Percentiles rank a stretch among this genome's conserved stretches.
Conservation (phyloP, 257 asterid genomes). For the Jacaranda mimosifolia region DNA sequence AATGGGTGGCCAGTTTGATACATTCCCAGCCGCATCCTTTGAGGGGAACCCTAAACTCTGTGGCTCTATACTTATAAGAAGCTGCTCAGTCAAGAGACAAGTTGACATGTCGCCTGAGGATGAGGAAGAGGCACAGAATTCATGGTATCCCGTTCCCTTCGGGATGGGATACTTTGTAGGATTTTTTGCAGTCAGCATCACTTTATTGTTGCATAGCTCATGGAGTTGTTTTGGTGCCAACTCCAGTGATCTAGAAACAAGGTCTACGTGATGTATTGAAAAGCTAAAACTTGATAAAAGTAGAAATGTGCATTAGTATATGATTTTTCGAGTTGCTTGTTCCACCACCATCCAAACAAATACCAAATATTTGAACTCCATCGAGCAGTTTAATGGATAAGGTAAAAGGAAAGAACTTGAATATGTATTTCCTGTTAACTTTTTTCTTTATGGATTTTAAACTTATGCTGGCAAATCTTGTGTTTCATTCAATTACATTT, state of each 20-base stretch:
- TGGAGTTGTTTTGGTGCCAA: conserved; percentile 2
- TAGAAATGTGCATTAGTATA: background rate
- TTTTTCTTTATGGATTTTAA: too few species aligned
- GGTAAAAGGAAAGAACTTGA: too few species aligned
- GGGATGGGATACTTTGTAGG: conserved; percentile 50
- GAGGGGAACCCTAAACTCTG: conserved; percentile 56
- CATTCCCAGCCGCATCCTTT: conserved; percentile 42
- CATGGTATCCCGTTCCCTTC: conserved; percentile 41
- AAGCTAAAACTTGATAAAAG: background rate
- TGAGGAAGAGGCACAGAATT: background rate
- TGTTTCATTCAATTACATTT: too few species aligned
- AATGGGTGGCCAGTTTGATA: conserved; percentile 50
- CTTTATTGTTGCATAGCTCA: conserved; percentile 34
- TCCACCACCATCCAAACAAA: too few species aligned
- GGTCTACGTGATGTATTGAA: background rate
- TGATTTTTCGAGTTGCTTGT: background rate
- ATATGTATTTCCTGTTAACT: too few species aligned
- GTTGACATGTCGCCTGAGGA: background rate
- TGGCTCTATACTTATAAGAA: conserved; percentile 31
- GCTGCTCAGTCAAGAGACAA: conserved; percentile 22
- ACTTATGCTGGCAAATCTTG: too few species aligned
- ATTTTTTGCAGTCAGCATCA: conserved; percentile 38
- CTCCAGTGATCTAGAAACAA: background rate
- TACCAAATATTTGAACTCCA: too few species aligned
- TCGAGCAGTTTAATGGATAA: too few species aligned